Evolutionary conservation across 768 basidiomycete species (phyloP), one percentile per base, ranked within the genome.

Genomic region (Dentipellis fragilis): DNA sequence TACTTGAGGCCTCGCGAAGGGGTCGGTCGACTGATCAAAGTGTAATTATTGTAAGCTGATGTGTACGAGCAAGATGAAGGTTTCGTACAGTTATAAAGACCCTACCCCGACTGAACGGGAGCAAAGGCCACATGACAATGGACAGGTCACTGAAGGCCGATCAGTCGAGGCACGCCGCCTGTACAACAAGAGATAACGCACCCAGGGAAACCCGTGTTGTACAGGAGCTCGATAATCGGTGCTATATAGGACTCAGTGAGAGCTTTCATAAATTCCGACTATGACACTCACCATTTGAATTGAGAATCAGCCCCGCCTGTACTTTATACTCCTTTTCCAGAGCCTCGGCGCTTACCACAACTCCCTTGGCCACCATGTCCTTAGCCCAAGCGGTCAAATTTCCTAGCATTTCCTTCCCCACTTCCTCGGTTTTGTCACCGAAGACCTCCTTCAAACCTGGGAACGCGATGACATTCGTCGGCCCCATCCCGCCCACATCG

Each of bases 71-170:
- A 29, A 29, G 29, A 29, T 29, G 29, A 6, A 29, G 29, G 29
- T 3, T 6, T 29, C 66, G 38, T 37, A 79, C 77, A 7, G 66
- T 73, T 60, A 80, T 75, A 50, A 67, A 68, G 29, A 80, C 75
- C 16, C 61, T 72, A 8, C 80, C 80, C 22, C 80, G 67, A 64
- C 75, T 75, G 67, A 80, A 81, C 1, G 80, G 80, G 3, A 82
- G 70, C 14, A 82, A 70, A 53, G 73, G 72, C 80, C 80, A 82
- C 66, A 74, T 71, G 55, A 72, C 68, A 51, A 81, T 73, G 2
- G 79, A 79, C 16, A 80, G 56, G 9, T 66, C 71, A 50, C 75
- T 45, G n/a, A 9, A 16, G n/a, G 10, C 19, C 9, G 16, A 45
- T 9, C 42, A 45, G 8, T 6, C 2, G 14, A 9, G 12, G 14